Evolutionary conservation across 208 protist genomes (phyloP).

Genomic region (Leishmania mexicana): DNA sequence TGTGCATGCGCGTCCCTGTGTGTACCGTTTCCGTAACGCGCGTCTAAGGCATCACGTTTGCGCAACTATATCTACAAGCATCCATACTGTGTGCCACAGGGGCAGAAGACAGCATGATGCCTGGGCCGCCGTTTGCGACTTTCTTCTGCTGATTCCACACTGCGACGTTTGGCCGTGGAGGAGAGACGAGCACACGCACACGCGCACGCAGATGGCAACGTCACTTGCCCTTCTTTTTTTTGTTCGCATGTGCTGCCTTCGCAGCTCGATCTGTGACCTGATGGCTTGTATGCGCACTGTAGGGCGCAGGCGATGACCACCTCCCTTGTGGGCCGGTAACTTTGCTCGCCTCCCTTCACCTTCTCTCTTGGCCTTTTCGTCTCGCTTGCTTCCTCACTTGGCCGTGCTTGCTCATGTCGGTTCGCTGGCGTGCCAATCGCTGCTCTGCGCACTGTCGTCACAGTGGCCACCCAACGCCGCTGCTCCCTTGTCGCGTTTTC

Average conservation of each 20-base stretch:
- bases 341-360: background rate
- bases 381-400: conserved; percentile 1
- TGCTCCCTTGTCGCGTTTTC: background rate
- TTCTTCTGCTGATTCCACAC: background rate
- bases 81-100: background rate
- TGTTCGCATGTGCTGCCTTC: background rate
- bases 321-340: background rate
- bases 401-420: background rate
- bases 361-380: conserved; percentile 18
- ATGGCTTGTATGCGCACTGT: background rate
- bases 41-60: background rate
- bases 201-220: background rate
- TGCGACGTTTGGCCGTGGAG: background rate
- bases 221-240: background rate
- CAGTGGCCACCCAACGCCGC: background rate
- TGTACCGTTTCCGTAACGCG: background rate
- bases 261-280: background rate
- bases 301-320: background rate
- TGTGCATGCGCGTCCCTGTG: background rate
- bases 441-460: background rate
- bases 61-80: background rate
- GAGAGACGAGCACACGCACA: background rate
- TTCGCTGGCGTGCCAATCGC: background rate
- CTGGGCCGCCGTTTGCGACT: background rate
- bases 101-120: too few relatives aligned